Conservation (phyloP, 495 filamentous ascomycete species). For the Aspergillus diversus region DNA sequence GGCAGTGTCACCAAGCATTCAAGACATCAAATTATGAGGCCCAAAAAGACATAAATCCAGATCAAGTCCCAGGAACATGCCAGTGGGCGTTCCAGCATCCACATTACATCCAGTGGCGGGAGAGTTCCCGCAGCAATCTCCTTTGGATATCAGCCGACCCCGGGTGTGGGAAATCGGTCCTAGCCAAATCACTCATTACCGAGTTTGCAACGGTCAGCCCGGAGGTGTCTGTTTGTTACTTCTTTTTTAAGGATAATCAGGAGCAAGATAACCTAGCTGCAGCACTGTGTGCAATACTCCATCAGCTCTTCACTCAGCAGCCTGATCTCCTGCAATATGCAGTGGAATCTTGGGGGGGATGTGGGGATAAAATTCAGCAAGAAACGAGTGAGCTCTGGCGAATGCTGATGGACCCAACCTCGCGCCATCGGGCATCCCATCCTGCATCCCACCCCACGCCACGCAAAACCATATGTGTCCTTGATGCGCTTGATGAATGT, state of each 20-base stretch:
- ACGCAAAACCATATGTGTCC: conserved; percentile 35
- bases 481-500: conserved; percentile 51
- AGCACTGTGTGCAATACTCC: conserved; percentile 43
- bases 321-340: conserved; percentile 33
- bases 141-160: conserved; percentile 51
- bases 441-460: conserved; percentile 9
- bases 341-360: conserved; percentile 25
- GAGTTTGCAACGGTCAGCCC: conserved; percentile 13
- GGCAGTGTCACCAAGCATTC: not conserved
- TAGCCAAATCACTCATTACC: conserved; percentile 37
- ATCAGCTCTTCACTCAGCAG: conserved; percentile 41
- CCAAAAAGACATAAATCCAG: not conserved
- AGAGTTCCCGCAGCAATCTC: conserved; percentile 32
- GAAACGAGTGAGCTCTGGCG: conserved; percentile 36
- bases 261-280: conserved; percentile 34
- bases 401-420: conserved; percentile 34
- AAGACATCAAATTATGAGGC: not conserved
- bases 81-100: not conserved
- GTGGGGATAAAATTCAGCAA: conserved; percentile 22
- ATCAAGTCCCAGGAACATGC: not conserved
- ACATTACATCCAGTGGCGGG: not conserved
- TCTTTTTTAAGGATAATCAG: conserved; percentile 51
- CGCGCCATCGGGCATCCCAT: conserved; percentile 13
- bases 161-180: conserved; percentile 51
- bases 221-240: conserved; percentile 37